Evolutionary conservation across 2,329 filamentous ascomycete genomes (phyloP).

Genomic region (Metarhizium rileyi): DNA sequence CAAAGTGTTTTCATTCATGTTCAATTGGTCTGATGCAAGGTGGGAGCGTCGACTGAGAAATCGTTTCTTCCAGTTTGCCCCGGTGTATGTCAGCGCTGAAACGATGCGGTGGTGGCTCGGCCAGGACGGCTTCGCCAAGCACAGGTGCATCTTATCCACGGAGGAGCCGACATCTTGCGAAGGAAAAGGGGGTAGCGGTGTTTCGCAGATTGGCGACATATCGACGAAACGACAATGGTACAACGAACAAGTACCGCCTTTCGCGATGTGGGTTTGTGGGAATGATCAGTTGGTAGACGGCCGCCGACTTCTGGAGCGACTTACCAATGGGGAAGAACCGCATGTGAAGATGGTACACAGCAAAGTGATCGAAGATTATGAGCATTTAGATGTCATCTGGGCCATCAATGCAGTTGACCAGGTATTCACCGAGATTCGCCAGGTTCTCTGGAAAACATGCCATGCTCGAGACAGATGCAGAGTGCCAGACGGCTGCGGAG

Average conservation of each 20-base stretch:
- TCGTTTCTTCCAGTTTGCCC: slow-evolving; percentile 86
- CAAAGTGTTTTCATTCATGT: slow-evolving; percentile 79
- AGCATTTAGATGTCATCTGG: slow-evolving; percentile 93
- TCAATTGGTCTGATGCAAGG: slow-evolving; percentile 73
- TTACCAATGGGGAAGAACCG: slow-evolving; percentile 70
- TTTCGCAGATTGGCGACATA: slow-evolving; percentile 14
- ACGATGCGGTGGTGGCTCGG: slow-evolving; percentile 96
- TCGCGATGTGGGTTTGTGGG: slow-evolving; percentile 83
- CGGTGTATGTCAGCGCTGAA: slow-evolving; percentile 82
- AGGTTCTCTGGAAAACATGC: slow-evolving; percentile 77
- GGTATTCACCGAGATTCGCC: slow-evolving; percentile 69
- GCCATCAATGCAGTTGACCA: slow-evolving; percentile 79
- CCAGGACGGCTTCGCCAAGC: slow-evolving; percentile 64
- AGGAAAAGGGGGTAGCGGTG: slow-evolving; percentile 46
- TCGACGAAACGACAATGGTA: slow-evolving; percentile 64
- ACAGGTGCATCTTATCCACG: slow-evolving; percentile 81
- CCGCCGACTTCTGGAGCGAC: slow-evolving; percentile 58
- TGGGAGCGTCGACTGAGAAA: slow-evolving; percentile 75
- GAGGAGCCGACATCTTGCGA: slow-evolving; percentile 57
- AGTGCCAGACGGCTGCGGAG: slow-evolving; percentile 54
- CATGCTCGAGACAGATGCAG: slow-evolving; percentile 45
- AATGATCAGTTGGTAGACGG: slow-evolving; percentile 81
- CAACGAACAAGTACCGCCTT: slow-evolving; percentile 64
- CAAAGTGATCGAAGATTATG: slow-evolving; percentile 77
- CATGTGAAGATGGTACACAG: slow-evolving; percentile 70